Percentiles rank a stretch among this genome's conserved stretches.
Evolutionary conservation across 192 early-diverging fungal genomes (phyloP).

Genomic region (Backusella morwellensis): DNA sequence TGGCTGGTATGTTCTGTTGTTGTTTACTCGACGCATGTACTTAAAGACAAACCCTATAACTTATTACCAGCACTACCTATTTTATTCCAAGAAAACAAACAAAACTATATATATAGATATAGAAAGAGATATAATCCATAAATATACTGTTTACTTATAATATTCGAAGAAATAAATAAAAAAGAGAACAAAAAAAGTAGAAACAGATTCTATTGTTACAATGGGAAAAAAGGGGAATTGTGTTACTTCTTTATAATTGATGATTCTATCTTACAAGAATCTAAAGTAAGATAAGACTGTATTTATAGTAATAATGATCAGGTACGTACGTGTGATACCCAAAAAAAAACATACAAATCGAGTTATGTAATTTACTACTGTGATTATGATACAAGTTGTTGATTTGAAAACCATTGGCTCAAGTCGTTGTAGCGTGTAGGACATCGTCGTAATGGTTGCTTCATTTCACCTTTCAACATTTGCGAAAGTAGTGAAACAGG

Average conservation of each 20-base stretch:
- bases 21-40: constrained; percentile 4
- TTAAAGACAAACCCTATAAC: neutral
- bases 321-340: neutral
- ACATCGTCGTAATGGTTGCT: neutral
- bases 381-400: constrained; percentile 1
- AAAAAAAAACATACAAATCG: neutral
- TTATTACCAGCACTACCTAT: neutral
- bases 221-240: neutral
- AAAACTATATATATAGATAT: neutral
- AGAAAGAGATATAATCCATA: neutral
- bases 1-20: neutral
- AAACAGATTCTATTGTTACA: neutral
- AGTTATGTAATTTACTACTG: neutral
- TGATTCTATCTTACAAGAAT: neutral
- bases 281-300: neutral
- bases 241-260: neutral
- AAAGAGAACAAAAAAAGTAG: neutral
- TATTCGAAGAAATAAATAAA: neutral
- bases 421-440: neutral
- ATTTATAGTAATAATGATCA: neutral
- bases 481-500: constrained; percentile 6
- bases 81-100: neutral
- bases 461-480: neutral
- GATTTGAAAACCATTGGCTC: neutral
- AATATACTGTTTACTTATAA: constrained; percentile 3